phyloP scores from a whole-genome alignment of 2,329 filamentous ascomycete genomes.

The Sphaerulina vaccinii region DNA sequence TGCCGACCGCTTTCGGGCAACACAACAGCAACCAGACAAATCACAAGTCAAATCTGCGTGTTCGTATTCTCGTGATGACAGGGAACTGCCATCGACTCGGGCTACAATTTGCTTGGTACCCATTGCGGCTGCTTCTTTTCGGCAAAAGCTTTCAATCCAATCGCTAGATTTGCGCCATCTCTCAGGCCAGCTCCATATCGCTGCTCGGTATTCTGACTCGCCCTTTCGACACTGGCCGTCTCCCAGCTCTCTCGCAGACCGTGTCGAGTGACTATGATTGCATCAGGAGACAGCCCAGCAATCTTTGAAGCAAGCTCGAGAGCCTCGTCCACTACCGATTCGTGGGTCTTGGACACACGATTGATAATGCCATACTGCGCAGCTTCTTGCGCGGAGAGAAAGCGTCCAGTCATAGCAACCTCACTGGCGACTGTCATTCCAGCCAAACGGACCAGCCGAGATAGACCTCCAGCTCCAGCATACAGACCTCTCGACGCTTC shows the following conservation, averaged over 20 bases:
- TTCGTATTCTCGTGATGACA: too few relatives aligned
- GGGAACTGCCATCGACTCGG: too few relatives aligned
- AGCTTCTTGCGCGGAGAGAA: conserved; percentile 48
- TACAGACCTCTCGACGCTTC: conserved; percentile 57
- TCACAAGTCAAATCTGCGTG: too few relatives aligned
- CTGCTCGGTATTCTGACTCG: conserved; percentile 44
- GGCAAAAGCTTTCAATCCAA: conserved; percentile 53
- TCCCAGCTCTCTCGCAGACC: conserved; percentile 44
- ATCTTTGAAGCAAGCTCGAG: conserved; percentile 40
- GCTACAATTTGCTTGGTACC: conserved; percentile 49
- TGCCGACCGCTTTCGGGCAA: too few relatives aligned
- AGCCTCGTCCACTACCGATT: conserved; percentile 41
- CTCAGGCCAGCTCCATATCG: conserved; percentile 44
- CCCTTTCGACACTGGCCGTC: conserved; percentile 43
- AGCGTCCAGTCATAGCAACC: conserved; percentile 50
- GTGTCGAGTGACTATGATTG: conserved; percentile 43
- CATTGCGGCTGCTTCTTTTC: conserved; percentile 52
- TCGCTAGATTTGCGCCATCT: conserved; percentile 49
- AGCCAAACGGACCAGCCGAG: conserved; percentile 51
- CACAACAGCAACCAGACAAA: too few relatives aligned
- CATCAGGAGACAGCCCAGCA: conserved; percentile 40
- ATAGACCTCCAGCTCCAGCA: conserved; percentile 53
- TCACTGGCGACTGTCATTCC: conserved; percentile 52
- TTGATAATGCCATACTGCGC: conserved; percentile 45
- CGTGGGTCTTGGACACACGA: conserved; percentile 38